Evolutionary conservation across 2,329 filamentous ascomycete species (phyloP), one percentile per base, ranked within the genome.

Genomic region (Exophiala alcalophila): DNA sequence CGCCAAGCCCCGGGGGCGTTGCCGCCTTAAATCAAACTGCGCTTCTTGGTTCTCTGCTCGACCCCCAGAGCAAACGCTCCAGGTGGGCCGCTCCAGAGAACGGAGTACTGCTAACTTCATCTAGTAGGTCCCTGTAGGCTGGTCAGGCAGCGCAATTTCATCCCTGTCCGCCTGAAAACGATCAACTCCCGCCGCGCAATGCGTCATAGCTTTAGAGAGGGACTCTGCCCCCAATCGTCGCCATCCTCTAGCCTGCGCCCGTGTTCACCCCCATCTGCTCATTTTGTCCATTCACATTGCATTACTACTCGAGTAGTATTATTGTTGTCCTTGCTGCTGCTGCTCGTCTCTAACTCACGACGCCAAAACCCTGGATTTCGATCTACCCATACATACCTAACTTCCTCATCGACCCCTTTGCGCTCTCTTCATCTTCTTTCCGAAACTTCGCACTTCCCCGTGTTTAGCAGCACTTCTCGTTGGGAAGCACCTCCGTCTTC

Each of bases 201-300:
- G 19, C 35, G 35, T 38, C 35, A 38, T 38, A 38, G 9, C 10
- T 12, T 14, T 38, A 26, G 25, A 38, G 25, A 20, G 35, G 19
- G 15, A 29, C 5, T 16, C 18, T 6, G 30, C 30, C 30, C 30
- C 30, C 30, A 38, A 38, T 38, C 35, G 19, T 27, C 25, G 25
- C 36, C 36, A 20, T 21, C 30, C 30, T 32, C 23, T 30, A 18
- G 31, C 20, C 29, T 40, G 29, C 29, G 38, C 38, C 37, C 38
- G 38, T 40, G 38, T 30, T n/a, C n/a, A n/a, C n/a, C n/a, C n/a
- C n/a, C n/a, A n/a, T n/a, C 15, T 16, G 19, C 16, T 25, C 25
- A 35, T 24, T 14, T 24, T 35, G 32, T 23, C 23, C 32, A 16
- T 25, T 35, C 12, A 35, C 9, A 25, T 26, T 14, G 7, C 27